phyloP scores from a whole-genome alignment of 805 yeast species.

The Suhomyces kilbournensis region DNA sequence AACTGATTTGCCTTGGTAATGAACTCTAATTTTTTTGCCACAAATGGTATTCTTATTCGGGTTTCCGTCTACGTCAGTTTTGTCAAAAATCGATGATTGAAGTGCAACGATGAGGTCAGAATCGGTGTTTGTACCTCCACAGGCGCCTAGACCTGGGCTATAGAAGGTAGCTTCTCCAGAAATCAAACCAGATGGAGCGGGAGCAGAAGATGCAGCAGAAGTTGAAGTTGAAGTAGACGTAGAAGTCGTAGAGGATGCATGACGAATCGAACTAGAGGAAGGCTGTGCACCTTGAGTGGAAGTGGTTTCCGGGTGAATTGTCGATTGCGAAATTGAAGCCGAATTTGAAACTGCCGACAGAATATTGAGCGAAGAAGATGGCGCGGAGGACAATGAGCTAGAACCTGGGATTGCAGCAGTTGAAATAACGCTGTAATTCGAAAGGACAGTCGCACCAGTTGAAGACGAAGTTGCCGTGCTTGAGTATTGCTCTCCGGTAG shows the following conservation, averaged over 20 bases:
- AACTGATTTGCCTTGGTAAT: constrained; percentile 47
- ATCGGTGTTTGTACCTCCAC: constrained; percentile 46
- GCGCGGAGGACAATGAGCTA: background rate
- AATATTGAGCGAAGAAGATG: background rate
- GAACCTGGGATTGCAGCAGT: background rate
- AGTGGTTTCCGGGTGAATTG: background rate
- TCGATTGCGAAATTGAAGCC: background rate
- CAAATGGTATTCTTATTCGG: constrained; percentile 44
- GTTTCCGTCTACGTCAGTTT: constrained; percentile 26
- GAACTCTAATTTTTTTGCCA: constrained; percentile 47
- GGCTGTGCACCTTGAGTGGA: background rate
- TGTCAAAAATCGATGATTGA: constrained; percentile 37
- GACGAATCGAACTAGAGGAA: background rate
- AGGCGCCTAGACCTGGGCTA: constrained; percentile 47
- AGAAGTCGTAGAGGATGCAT: background rate
- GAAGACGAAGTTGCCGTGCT: background rate
- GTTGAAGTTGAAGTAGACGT: background rate
- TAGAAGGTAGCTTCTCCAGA: constrained; percentile 50
- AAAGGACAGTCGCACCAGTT: background rate
- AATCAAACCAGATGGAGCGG: constrained; percentile 7
- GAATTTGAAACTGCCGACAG: background rate
- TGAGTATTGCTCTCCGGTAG: background rate
- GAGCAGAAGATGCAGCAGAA: background rate
- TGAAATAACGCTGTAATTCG: background rate
- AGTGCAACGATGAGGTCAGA: constrained; percentile 51